Percentiles rank a stretch among this genome's conserved stretches.
These are phyloP conservation scores for Pezicula carpinea DNA, from an alignment of 2,329 filamentous ascomycete species.

Conservation along the genomic window DNA sequence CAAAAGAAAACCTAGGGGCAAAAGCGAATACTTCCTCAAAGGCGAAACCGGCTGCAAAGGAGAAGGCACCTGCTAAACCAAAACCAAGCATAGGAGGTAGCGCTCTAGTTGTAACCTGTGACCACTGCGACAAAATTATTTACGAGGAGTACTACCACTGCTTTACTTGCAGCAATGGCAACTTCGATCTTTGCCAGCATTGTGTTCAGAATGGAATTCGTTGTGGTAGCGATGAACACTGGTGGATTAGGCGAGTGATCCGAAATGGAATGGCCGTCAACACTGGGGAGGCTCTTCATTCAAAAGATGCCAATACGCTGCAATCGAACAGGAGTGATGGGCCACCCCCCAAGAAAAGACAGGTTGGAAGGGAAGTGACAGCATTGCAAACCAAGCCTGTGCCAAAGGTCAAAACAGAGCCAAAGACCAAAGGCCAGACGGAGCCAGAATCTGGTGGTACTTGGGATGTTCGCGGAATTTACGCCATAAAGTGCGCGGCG, in stretches of 20 bases:
- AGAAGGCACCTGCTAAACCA: neutral
- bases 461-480: slow-evolving; percentile 13
- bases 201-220: neutral
- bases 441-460: neutral
- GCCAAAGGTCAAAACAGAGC: neutral
- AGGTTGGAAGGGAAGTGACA: no score
- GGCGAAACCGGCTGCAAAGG: neutral
- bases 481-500: slow-evolving; percentile 6
- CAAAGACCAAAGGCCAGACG: neutral
- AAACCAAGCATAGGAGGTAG: neutral
- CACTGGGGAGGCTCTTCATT: neutral
- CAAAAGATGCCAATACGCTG: neutral
- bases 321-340: neutral
- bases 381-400: neutral
- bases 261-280: neutral
- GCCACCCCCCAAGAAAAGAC: no score
- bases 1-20: neutral
- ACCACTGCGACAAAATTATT: neutral
- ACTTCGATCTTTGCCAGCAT: neutral
- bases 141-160: neutral
- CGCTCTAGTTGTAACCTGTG: neutral
- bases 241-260: neutral
- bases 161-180: neutral
- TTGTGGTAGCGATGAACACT: neutral
- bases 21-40: no score